phyloP scores from a whole-genome alignment of 208 protist species.

The Acanthamoeba divionensis region DNA sequence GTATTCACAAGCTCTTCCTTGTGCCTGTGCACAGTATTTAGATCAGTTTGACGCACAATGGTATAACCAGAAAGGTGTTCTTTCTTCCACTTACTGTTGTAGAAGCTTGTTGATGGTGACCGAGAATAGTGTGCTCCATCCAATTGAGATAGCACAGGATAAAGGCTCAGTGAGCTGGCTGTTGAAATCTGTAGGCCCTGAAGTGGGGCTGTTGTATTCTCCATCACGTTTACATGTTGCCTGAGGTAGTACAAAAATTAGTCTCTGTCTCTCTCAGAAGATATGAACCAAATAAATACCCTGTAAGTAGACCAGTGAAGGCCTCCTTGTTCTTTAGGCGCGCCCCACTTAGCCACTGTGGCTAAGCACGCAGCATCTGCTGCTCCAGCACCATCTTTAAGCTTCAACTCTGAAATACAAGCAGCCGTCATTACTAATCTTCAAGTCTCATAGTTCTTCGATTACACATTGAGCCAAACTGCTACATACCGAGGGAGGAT shows the following conservation, averaged over 20 bases:
- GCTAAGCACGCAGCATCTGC: not conserved
- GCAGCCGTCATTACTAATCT: no score
- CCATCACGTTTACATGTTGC: constrained; percentile 2
- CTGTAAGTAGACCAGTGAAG: constrained; percentile 56
- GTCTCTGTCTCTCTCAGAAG: not conserved
- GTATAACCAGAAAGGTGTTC: no score
- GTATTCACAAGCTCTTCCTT: no score
- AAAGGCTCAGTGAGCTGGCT: constrained; percentile 39
- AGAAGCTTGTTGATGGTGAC: no score
- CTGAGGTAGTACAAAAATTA: not conserved
- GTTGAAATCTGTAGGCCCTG: constrained; percentile 34
- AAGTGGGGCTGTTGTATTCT: not conserved
- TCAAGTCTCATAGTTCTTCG: no score
- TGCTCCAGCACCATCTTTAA: not conserved
- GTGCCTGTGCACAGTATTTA: no score
- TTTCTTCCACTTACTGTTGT: no score
- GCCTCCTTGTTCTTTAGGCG: not conserved
- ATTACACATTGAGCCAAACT: no score
- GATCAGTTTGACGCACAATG: no score
- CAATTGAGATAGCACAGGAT: constrained; percentile 2
- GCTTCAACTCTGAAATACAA: not conserved
- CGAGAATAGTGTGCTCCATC: constrained; percentile 21
- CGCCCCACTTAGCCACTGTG: not conserved
- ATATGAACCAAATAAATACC: not conserved
- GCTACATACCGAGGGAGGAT: no score